Evolutionary conservation across 1,284 basidiomycete species (phyloP), one percentile per base, ranked within the genome.

Genomic region (Puccinia hordei): DNA sequence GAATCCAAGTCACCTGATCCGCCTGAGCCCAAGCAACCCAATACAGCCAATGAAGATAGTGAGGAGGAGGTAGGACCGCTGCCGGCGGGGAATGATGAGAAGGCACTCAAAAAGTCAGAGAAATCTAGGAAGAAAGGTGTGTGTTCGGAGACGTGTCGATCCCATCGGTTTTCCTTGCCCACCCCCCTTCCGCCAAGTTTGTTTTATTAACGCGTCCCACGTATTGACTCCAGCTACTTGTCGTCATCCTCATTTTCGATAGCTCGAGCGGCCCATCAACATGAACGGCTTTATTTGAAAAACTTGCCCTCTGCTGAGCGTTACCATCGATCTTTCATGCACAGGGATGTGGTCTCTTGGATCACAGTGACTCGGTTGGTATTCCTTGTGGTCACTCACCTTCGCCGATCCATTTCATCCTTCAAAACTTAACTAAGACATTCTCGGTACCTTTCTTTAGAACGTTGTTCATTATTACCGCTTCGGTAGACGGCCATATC

Each of bases 301-400:
- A 93, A 96, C 86, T 88, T 99, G 38, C 97, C 97, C 0, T 90
- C 90, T 83, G 90, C 94, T 73, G 93, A 98, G 85, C 91, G 97
- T 83, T 99, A 99, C 87, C 92, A 91, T 87, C 95, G 96, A 88
- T 95, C 93, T 81, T 97, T 99, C 87, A 99, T 99, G 97, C 97
- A 99, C 86, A 88, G 95, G 73, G 96, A 99, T 83, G 90, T 91
- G 24, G 89, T 99, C 83, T 96, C 94, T 85, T 95, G 92, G 84
- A 91, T 91, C 72, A 90, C 92, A 27, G 90, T 93, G 83, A 95
- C 94, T 22, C 92, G 90, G 93, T 94, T 80, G 81, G 90, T 85
- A 4, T 2, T 61, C 41, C 9, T 35, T 57, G 33, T 49, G 24
- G 17, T 33, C 17, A 65, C 51, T 44, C 71, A 24, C 49, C 17